Evolutionary conservation across 768 basidiomycete species (phyloP).

Genomic region (Pisolithus albus): DNA sequence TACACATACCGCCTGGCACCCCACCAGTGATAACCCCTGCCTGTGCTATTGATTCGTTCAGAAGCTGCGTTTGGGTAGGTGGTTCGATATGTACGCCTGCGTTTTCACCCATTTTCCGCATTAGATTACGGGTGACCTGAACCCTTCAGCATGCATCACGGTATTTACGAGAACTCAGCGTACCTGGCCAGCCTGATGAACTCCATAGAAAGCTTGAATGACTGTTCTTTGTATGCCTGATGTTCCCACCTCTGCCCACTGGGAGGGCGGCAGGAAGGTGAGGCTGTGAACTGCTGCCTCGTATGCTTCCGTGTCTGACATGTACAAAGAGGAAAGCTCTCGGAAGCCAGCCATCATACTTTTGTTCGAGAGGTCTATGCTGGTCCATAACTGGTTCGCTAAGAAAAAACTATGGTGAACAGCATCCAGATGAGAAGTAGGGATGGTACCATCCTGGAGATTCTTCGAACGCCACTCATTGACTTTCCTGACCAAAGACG

Average conservation of each 20-base stretch:
- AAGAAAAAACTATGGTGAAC: constrained; percentile 2
- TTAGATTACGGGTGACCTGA: neutral
- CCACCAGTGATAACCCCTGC: constrained; percentile 91
- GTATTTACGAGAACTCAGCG: neutral
- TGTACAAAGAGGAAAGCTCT: constrained; percentile 44
- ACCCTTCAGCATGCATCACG: neutral
- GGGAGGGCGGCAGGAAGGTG: constrained; percentile 44
- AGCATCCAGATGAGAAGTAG: neutral
- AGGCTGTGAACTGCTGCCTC: constrained; percentile 54
- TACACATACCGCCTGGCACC: constrained; percentile 82
- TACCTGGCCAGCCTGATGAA: neutral
- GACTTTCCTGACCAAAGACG: constrained; percentile 87
- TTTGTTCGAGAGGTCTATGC: constrained; percentile 56
- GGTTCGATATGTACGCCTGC: constrained; percentile 81
- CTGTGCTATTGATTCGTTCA: constrained; percentile 69
- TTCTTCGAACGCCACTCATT: constrained; percentile 79
- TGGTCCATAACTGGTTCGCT: constrained; percentile 64
- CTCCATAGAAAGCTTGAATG: neutral
- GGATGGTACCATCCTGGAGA: constrained; percentile 41
- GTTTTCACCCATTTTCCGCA: neutral
- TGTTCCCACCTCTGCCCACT: constrained; percentile 2
- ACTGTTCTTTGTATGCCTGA: neutral
- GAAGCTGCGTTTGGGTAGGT: constrained; percentile 70
- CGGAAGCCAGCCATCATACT: constrained; percentile 47
- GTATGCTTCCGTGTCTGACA: constrained; percentile 44